phyloP scores from a whole-genome alignment of 768 basidiomycete genomes.

The Hygrophoropsis aurantiaca region DNA sequence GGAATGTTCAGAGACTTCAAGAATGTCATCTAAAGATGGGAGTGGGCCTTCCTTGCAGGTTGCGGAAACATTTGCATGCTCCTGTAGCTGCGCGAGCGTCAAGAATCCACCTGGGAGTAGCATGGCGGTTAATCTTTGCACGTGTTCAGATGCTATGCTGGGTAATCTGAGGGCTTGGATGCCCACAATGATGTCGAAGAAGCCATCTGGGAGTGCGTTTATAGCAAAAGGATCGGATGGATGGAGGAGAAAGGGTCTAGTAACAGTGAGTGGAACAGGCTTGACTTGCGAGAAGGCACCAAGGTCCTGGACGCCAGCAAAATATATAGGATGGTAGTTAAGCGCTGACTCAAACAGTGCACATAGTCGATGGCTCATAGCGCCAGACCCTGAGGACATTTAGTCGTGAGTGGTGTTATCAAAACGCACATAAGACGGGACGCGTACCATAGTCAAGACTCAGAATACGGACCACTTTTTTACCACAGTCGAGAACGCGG shows the following conservation, averaged over 20 bases:
- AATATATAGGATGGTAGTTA: too few species aligned
- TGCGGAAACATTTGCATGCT: too few species aligned
- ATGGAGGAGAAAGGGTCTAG: background rate
- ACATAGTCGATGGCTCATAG: background rate
- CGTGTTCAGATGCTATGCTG: background rate
- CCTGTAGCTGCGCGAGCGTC: too few species aligned
- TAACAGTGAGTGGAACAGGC: background rate
- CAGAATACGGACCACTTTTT: background rate
- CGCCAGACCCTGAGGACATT: background rate
- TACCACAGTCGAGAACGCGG: background rate
- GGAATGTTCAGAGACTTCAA: too few species aligned
- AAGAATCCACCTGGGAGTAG: background rate
- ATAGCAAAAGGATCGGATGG: background rate
- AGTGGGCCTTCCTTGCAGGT: too few species aligned
- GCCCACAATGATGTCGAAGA: background rate
- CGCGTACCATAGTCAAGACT: background rate
- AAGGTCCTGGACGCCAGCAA: too few species aligned
- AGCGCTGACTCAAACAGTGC: too few species aligned
- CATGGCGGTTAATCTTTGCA: background rate
- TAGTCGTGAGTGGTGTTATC: background rate
- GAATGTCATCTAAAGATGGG: too few species aligned
- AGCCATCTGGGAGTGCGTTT: background rate
- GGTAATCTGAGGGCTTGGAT: background rate
- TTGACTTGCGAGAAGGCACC: too few species aligned
- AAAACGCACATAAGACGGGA: background rate